A percentile compares a stretch with the other conserved stretches of the same genome.
These are phyloP conservation scores for Gonium pectorale DNA, from an alignment of 139 green algal genomes.

Conservation along the genomic window DNA sequence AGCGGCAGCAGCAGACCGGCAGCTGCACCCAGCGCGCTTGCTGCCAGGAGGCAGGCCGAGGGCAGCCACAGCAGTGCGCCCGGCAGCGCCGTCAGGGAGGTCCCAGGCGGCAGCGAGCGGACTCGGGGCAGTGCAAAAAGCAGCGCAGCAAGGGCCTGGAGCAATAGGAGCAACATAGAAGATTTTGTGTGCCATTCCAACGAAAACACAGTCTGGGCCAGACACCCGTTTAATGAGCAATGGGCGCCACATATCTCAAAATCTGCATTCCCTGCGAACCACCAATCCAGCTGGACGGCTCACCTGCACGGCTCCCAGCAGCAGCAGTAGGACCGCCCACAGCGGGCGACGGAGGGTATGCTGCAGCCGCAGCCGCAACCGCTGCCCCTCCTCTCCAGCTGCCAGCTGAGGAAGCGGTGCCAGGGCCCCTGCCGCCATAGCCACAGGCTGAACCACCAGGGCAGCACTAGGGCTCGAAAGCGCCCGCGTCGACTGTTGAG, in stretches of 20 bases:
- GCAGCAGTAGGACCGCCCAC: background rate
- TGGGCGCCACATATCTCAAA: background rate
- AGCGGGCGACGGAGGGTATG: background rate
- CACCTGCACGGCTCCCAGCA: slow-evolving; percentile 20
- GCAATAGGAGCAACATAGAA: background rate
- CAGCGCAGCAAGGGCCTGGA: background rate
- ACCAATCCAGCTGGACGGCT: too few species aligned
- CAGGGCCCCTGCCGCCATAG: too few species aligned
- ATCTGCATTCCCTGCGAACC: too few species aligned
- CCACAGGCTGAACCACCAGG: too few species aligned
- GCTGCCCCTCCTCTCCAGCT: too few species aligned
- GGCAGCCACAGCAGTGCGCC: slow-evolving; percentile 23
- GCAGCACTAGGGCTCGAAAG: too few species aligned
- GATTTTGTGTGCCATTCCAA: background rate
- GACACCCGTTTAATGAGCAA: too few species aligned
- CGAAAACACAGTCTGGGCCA: too few species aligned
- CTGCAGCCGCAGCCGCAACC: background rate
- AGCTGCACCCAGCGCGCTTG: background rate
- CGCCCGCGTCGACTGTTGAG: too few species aligned
- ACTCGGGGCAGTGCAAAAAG: background rate
- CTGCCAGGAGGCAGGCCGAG: background rate
- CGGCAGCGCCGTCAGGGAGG: background rate
- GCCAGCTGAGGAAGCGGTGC: too few species aligned
- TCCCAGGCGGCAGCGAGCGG: background rate
- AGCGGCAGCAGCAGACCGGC: background rate